These are phyloP conservation scores for Hypholoma fasciculare DNA, from an alignment of 768 basidiomycete genomes.

Conservation along the genomic window DNA sequence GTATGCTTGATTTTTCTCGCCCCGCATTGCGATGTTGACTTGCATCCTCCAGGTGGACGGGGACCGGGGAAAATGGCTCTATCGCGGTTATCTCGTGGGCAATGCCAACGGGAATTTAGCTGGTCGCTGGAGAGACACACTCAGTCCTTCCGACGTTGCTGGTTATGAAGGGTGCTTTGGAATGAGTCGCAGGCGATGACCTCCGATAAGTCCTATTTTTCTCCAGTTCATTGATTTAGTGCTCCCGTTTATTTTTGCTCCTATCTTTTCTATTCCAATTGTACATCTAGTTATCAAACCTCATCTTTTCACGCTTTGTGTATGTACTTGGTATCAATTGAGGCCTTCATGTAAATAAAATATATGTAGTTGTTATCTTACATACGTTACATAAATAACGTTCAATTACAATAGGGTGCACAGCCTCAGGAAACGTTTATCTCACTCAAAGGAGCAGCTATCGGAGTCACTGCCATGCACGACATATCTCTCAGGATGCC, in stretches of 20 bases:
- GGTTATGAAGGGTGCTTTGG: constrained; percentile 90
- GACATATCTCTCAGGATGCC: no score
- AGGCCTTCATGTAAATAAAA: no score
- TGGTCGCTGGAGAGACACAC: constrained; percentile 86
- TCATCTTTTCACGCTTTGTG: neutral
- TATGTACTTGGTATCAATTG: neutral
- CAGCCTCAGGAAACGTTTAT: no score
- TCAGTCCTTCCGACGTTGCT: constrained; percentile 56
- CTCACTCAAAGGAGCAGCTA: no score
- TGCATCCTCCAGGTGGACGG: constrained; percentile 51
- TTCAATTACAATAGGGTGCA: no score
- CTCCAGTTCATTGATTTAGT: neutral
- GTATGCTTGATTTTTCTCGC: constrained; percentile 38
- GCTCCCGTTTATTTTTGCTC: neutral
- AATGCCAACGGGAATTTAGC: constrained; percentile 68
- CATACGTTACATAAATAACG: no score
- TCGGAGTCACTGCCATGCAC: no score
- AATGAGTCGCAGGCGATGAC: constrained; percentile 62
- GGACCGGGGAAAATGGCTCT: constrained; percentile 82
- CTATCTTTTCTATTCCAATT: neutral
- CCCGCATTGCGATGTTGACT: neutral
- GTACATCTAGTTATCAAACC: neutral
- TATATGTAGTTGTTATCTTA: no score
- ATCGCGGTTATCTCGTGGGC: constrained; percentile 81
- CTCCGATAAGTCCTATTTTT: neutral